Evolutionary conservation across 805 yeast genomes (phyloP), one percentile per base, ranked within the genome.

Genomic region (Brettanomyces nanus): DNA sequence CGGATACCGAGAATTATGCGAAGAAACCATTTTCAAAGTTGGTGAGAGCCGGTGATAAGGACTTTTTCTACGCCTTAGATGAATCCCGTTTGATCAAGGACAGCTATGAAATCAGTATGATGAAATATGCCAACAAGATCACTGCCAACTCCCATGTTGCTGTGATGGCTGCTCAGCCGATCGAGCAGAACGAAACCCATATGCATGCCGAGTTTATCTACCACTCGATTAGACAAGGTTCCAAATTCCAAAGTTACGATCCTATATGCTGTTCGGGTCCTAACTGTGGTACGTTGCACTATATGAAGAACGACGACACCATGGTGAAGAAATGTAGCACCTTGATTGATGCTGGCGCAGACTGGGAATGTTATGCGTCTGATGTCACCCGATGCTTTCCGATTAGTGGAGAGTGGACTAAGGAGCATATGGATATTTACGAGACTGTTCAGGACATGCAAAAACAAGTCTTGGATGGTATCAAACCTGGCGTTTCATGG

Each of bases 371-470:
- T 57, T 90, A 90, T 59, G 89, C 96, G 3, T 70, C 86, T 31
- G 98, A 90, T 57, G 96, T 92, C 31, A 92, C 98, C 13, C 74
- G 98, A 56, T 84, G 94, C 55, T 90, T 87, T 74, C 98, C 98
- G 21, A 77, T 86, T 39, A 73, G 68, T 44, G 98, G 98, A 5
- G 77, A 80, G 38, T 90, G 95, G 87, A 75, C 89, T 6, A 74
- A 73, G 45, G 97, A 92, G 54, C 94, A 90, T 51, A 70, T 84
- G 47, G 85, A 73, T 40, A 79, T 90, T 33, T 90, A 92, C 56
- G 75, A 77, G 26, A 64, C 81, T 6, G 98, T 92, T 2, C 64
- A 69, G 42, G 79, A 79, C 40, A 90, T 92, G 96, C 97, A 90
- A 61, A 46, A 56, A 0, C 72, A 66, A 37, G 80, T 90, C 2